Percentiles rank a stretch among this genome's conserved stretches.
Evolutionary conservation across 2,329 filamentous ascomycete genomes (phyloP).

Genomic region (Coleophoma crateriformis): DNA sequence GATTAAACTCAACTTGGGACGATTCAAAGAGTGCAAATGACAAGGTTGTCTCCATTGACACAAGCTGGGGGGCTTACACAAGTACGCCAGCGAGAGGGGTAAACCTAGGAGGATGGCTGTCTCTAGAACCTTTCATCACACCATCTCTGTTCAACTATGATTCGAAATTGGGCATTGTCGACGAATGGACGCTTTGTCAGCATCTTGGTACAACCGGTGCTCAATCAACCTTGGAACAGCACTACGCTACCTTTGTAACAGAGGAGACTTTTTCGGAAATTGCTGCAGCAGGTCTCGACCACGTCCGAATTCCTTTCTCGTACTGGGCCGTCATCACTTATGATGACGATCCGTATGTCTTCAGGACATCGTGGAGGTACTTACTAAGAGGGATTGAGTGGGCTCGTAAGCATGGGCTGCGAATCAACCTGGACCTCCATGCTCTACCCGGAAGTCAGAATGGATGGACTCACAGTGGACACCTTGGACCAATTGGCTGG

Average conservation of each 20-base stretch:
- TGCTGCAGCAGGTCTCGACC: conserved; percentile 81
- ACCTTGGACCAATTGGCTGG: conserved; percentile 77
- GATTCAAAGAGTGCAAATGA: conserved; percentile 74
- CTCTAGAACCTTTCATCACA: conserved; percentile 90
- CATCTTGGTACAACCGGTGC: conserved; percentile 63
- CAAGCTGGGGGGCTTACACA: conserved; percentile 72
- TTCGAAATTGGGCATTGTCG: conserved; percentile 56
- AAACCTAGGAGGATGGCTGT: conserved; percentile 91
- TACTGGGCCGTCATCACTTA: conserved; percentile 94
- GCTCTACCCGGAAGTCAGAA: conserved; percentile 92
- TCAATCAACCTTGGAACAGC: conserved; percentile 69
- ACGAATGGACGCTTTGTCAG: conserved; percentile 77
- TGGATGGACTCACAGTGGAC: conserved; percentile 94
- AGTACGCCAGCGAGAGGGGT: conserved; percentile 79
- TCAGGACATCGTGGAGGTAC: conserved; percentile 87
- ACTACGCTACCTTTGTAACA: conserved; percentile 85
- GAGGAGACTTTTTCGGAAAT: conserved; percentile 83
- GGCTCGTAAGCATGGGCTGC: conserved; percentile 83
- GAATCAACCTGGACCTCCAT: conserved; percentile 90
- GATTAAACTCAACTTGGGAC: conserved; percentile 79
- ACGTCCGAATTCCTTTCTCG: conserved; percentile 91
- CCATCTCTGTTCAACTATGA: conserved; percentile 80
- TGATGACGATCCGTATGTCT: conserved; percentile 80
- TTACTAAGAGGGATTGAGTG: conserved; percentile 90
- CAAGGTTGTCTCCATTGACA: conserved; percentile 71